These are phyloP conservation scores for Nothomitra cinnamomea DNA, from an alignment of 2,329 filamentous ascomycete genomes.

Conservation along the genomic window DNA sequence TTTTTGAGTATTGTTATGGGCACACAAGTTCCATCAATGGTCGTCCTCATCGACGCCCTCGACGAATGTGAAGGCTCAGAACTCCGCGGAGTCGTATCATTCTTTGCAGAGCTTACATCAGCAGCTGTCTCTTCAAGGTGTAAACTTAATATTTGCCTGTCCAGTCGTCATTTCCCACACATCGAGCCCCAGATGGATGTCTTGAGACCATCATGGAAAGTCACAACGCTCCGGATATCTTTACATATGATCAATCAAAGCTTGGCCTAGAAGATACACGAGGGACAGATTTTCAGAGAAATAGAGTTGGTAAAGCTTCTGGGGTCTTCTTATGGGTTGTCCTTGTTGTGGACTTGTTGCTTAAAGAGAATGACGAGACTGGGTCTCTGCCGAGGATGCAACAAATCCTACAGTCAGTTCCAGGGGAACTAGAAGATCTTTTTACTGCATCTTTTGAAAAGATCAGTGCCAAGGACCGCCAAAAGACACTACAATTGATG, in stretches of 20 bases:
- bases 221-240: conserved; percentile 22
- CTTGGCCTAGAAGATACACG: conserved; percentile 13
- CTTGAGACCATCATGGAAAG: conserved; percentile 20
- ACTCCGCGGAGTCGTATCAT: conserved; percentile 26
- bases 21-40: not conserved
- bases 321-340: conserved; percentile 30
- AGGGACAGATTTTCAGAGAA: conserved; percentile 10
- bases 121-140: conserved; percentile 8
- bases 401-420: conserved; percentile 21
- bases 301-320: conserved; percentile 22
- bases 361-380: conserved; percentile 19
- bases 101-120: conserved; percentile 25
- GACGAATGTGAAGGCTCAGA: conserved; percentile 32
- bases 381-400: conserved; percentile 13
- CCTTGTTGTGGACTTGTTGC: conserved; percentile 24
- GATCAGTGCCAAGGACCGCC: conserved; percentile 26
- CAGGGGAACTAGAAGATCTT: conserved; percentile 25
- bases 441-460: conserved; percentile 35
- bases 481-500: conserved; percentile 29
- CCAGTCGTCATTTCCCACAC: conserved; percentile 31
- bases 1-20: not conserved
- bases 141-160: conserved; percentile 24
- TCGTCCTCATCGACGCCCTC: conserved; percentile 25
- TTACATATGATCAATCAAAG: conserved; percentile 17
- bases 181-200: conserved; percentile 20